Conservation (phyloP, 345 rosid species). For the Salix viminalis region DNA sequence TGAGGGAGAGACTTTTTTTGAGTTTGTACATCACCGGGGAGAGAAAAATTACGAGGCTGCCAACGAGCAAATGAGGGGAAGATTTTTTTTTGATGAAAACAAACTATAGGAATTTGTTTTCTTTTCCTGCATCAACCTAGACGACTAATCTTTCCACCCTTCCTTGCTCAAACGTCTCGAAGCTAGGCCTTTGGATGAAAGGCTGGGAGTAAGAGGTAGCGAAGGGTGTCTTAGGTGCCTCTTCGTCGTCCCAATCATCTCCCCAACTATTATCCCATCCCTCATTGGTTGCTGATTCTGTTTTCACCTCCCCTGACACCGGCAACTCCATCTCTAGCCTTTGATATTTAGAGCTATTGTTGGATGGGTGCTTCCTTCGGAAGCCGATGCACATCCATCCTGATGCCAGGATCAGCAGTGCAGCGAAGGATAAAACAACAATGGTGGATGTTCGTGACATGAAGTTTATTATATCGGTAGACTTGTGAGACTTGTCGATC, state of each 20-base stretch:
- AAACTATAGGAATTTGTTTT: background rate
- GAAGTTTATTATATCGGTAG: conserved; percentile 24
- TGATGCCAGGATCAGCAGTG: conserved; percentile 41
- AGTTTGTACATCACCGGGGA: background rate
- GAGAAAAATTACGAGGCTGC: background rate
- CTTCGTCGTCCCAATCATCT: conserved; percentile 77
- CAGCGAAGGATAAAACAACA: conserved; percentile 30
- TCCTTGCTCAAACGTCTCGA: conserved; percentile 68
- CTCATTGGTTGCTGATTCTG: conserved; percentile 34
- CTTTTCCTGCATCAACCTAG: background rate
- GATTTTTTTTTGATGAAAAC: background rate
- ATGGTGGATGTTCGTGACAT: conserved; percentile 30
- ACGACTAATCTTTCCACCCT: conserved; percentile 74
- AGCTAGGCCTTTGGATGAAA: conserved; percentile 71
- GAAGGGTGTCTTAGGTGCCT: conserved; percentile 65
- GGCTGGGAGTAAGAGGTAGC: conserved; percentile 58
- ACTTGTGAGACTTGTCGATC: conserved; percentile 19
- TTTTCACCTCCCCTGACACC: conserved; percentile 24
- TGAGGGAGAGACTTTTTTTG: no score
- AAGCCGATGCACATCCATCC: conserved; percentile 39
- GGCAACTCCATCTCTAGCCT: conserved; percentile 65
- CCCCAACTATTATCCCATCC: conserved; percentile 82
- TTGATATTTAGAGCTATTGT: conserved; percentile 42
- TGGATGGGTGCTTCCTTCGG: conserved; percentile 27
- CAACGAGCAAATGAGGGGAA: background rate